These are phyloP conservation scores for Candida cerambycidarum DNA, from an alignment of 805 yeast genomes.

Conservation along the genomic window DNA sequence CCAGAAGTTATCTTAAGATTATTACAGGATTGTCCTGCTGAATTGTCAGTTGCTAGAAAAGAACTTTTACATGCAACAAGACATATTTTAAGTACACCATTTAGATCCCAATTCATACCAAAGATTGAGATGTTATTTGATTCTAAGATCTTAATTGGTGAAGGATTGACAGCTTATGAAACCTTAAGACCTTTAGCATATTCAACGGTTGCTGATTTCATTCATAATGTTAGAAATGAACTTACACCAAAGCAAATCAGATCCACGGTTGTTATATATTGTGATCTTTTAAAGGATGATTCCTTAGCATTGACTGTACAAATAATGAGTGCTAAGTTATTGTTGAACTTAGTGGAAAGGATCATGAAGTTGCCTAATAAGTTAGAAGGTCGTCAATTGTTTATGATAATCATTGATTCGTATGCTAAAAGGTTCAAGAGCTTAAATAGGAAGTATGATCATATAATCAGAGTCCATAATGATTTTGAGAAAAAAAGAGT, in stretches of 20 bases:
- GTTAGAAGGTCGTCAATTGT: constrained; percentile 77
- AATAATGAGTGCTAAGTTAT: constrained; percentile 90
- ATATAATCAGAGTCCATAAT: constrained; percentile 61
- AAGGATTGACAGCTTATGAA: constrained; percentile 88
- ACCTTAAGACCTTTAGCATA: constrained; percentile 91
- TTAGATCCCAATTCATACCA: constrained; percentile 76
- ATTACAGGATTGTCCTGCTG: constrained; percentile 94
- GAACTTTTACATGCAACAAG: constrained; percentile 92
- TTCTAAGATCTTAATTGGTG: constrained; percentile 85
- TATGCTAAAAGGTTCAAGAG: constrained; percentile 79
- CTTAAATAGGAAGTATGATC: constrained; percentile 68
- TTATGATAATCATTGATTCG: constrained; percentile 83
- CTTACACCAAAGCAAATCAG: constrained; percentile 80
- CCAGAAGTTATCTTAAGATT: constrained; percentile 87
- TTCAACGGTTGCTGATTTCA: constrained; percentile 92
- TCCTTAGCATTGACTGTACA: constrained; percentile 86
- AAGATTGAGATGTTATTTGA: constrained; percentile 83
- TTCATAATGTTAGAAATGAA: constrained; percentile 86
- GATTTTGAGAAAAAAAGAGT: constrained; percentile 46
- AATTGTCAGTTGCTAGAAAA: constrained; percentile 84
- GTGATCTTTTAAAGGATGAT: constrained; percentile 76
- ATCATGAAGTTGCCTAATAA: constrained; percentile 80
- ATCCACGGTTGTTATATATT: constrained; percentile 81
- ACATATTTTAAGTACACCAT: constrained; percentile 90
- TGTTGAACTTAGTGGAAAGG: constrained; percentile 85